Evolutionary conservation across 1,284 basidiomycete genomes (phyloP), one percentile per base, ranked within the genome.

Genomic region (Ustilago curta): DNA sequence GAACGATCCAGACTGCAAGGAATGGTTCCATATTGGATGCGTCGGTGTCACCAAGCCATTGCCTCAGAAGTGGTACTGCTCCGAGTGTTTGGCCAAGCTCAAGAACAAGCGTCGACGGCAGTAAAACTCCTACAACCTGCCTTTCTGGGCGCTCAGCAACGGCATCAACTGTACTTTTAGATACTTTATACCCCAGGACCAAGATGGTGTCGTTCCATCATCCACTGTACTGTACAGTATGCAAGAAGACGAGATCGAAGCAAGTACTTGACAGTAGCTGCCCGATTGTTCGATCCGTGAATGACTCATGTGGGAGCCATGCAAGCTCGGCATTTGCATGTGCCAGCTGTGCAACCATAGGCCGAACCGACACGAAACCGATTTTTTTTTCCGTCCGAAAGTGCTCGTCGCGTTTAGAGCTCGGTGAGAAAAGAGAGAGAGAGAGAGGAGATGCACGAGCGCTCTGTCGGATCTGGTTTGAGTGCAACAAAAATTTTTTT

Each of bases 1-100:
- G 25, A 76, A 76, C 63, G 66, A 72, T 31, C 71, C 70, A 19
- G 80, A 82, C 45, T 84, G 82, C 74, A 80, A 77, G 56, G 82
- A 84, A 62, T 84, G 83, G 83, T 84, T 84, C 71, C 83, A 84
- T 62, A 81, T 84, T 21, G 78, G 77, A 37, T 84, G 83, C 44
- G 83, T 84, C 0, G 83, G 83, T 19, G 74, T 84, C 19, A 78
- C 76, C 44, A 83, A 83, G 59, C 83, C 83, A 2, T 49, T 84
- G 32, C 83, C 83, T 9, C 75, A 77, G 25, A 83, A 79, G 27
- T 84, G 83, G 83, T 81, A 81, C 52, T 82, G 80, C 45, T 70
- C 70, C 12, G 77, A 75, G 48, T 78, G 76, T 43, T 58, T 68
- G 56, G 71, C 70, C 45, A 71, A 69, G 66, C 62, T 71, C 59